These are phyloP conservation scores for Termitomyces sp. DNA, from an alignment of 768 basidiomycete genomes.

Conservation along the genomic window DNA sequence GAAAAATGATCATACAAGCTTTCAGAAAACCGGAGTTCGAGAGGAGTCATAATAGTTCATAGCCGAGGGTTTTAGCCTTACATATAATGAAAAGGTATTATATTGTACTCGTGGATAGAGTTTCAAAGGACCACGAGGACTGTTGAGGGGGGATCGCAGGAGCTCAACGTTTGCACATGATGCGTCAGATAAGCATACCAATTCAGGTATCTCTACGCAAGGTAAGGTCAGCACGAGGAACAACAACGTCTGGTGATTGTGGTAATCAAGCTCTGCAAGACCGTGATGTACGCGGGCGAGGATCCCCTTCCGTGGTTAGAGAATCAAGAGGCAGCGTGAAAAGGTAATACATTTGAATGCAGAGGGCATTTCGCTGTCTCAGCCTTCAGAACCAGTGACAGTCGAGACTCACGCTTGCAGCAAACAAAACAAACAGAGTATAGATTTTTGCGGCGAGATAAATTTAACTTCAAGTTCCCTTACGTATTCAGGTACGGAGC, in stretches of 20 bases:
- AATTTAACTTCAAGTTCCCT: neutral
- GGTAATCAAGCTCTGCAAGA: neutral
- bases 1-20: slow-evolving; percentile 4
- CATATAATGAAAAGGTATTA: neutral
- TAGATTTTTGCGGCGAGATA: neutral
- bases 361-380: neutral
- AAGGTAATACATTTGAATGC: neutral
- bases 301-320: neutral
- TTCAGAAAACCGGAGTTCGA: slow-evolving; percentile 2
- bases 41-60: slow-evolving; percentile 1
- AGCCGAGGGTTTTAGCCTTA: neutral
- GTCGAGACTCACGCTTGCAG: neutral
- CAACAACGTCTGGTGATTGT: neutral
- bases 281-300: neutral
- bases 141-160: neutral
- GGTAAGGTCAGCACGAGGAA: neutral
- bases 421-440: neutral
- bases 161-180: neutral
- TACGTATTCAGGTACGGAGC: neutral
- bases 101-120: neutral
- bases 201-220: neutral
- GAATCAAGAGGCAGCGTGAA: neutral
- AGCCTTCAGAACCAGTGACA: slow-evolving; percentile 1
- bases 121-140: slow-evolving; percentile 5
- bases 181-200: slow-evolving; percentile 1